Evolutionary conservation across 345 rosid genomes (phyloP).

Genomic region (Laguncularia racemosa): DNA sequence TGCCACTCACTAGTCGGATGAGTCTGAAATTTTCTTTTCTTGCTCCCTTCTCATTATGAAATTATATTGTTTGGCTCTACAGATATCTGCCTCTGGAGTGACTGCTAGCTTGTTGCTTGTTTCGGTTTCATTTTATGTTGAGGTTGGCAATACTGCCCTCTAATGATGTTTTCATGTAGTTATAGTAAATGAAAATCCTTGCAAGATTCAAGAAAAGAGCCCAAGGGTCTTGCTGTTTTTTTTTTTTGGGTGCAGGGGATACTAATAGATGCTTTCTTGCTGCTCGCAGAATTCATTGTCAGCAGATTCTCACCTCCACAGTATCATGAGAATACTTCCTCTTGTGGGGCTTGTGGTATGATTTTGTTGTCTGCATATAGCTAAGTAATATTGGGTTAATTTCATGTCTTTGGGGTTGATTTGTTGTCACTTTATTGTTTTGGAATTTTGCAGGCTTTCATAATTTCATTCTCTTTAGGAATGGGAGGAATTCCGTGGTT

Average conservation of each 20-base stretch:
- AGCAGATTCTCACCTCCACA: conserved; percentile 41
- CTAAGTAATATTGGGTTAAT: not conserved
- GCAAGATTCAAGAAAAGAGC: not conserved
- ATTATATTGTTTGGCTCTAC: conserved; percentile 9
- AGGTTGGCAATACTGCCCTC: conserved; percentile 30
- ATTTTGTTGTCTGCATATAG: not conserved
- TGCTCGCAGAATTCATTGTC: conserved; percentile 39
- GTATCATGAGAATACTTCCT: conserved; percentile 57
- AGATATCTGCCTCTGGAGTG: conserved; percentile 84
- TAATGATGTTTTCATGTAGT: not conserved
- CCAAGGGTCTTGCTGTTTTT: too few species aligned
- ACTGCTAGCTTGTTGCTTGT: conserved; percentile 63
- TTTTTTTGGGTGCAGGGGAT: too few species aligned
- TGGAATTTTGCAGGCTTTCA: conserved; percentile 38
- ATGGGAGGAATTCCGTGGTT: conserved; percentile 95
- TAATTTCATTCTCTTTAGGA: conserved; percentile 73
- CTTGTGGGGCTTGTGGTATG: conserved; percentile 88
- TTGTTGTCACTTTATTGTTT: too few species aligned
- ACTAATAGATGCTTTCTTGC: conserved; percentile 1
- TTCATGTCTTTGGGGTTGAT: not conserved
- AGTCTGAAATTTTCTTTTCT: not conserved
- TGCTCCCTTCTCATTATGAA: not conserved
- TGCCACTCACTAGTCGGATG: not conserved
- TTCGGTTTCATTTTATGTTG: conserved; percentile 53
- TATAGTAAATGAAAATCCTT: not conserved